Percentiles rank a stretch among this genome's conserved stretches.
Conservation (phyloP, 2,329 filamentous ascomycete species). For the Xylariaceae sp. region DNA sequence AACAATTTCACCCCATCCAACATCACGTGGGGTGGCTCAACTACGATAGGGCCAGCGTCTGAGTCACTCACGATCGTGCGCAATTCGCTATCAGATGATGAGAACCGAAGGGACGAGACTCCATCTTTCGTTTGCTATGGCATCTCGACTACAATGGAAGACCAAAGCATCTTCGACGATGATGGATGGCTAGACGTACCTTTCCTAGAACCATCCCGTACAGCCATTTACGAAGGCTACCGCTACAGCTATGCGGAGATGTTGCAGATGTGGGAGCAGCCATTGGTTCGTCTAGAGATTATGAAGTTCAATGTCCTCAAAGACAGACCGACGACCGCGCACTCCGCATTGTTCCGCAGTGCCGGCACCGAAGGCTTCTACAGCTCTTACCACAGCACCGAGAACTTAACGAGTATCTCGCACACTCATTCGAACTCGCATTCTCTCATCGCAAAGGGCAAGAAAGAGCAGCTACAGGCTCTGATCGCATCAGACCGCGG, state of each 20-base stretch:
- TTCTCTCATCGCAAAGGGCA: constrained; percentile 52
- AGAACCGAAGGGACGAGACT: constrained; percentile 42
- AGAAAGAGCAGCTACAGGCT: constrained; percentile 48
- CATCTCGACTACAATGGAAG: constrained; percentile 51
- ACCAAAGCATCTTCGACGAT: constrained; percentile 62
- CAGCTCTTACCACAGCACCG: constrained; percentile 34
- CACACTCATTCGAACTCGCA: constrained; percentile 37
- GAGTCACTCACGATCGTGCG: constrained; percentile 45
- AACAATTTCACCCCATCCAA: constrained; percentile 49
- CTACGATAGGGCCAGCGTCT: constrained; percentile 37
- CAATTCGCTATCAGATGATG: constrained; percentile 52
- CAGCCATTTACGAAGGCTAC: constrained; percentile 52
- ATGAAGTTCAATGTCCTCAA: constrained; percentile 64
- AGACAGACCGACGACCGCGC: constrained; percentile 36
- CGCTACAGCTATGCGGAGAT: constrained; percentile 63
- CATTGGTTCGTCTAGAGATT: constrained; percentile 58
- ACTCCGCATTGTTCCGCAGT: constrained; percentile 23
- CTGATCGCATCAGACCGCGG: constrained; percentile 50
- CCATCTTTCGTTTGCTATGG: constrained; percentile 46
- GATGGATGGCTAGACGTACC: constrained; percentile 60
- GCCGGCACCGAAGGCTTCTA: constrained; percentile 32
- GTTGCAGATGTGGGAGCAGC: constrained; percentile 61
- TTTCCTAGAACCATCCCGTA: constrained; percentile 49
- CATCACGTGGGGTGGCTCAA: constrained; percentile 47
- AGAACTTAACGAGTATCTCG: constrained; percentile 32